Percentiles rank a stretch among this genome's conserved stretches.
Evolutionary conservation across 139 green algal species (phyloP).

Genomic region (Tetradesmus obliquus): DNA sequence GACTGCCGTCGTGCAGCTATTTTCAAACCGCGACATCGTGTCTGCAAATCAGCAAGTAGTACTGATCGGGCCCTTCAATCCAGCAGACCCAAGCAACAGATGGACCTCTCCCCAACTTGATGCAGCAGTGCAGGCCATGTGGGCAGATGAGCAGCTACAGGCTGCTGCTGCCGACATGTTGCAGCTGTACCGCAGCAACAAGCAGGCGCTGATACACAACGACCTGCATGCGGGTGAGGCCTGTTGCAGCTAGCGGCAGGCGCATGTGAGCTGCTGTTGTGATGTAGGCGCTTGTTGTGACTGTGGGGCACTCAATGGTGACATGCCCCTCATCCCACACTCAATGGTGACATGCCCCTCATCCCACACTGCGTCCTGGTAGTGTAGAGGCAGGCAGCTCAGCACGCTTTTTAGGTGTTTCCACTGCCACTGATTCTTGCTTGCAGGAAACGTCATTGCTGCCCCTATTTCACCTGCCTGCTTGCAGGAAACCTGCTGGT

Average conservation of each 20-base stretch:
- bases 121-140: slow-evolving; percentile 21
- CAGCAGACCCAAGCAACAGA: slow-evolving; percentile 35
- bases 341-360: no score
- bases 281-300: no score
- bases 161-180: slow-evolving; percentile 38
- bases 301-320: no score
- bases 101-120: slow-evolving; percentile 30
- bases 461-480: background rate
- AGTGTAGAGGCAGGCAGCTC: no score
- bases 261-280: background rate
- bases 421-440: no score
- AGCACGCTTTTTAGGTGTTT: no score
- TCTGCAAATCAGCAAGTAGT: slow-evolving; percentile 57
- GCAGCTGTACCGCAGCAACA: slow-evolving; percentile 33
- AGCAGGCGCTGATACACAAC: slow-evolving; percentile 62
- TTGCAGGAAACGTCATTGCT: no score
- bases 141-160: slow-evolving; percentile 22
- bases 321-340: no score
- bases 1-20: background rate
- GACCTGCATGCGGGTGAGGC: slow-evolving; percentile 53
- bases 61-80: slow-evolving; percentile 49
- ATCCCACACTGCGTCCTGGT: no score
- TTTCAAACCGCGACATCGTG: slow-evolving; percentile 52
- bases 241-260: background rate
- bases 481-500: slow-evolving; percentile 30